A percentile compares a stretch with the other conserved stretches of the same genome.
Evolutionary conservation across 176 grass and related monocot species (phyloP).

Genomic region (Alopecurus myosuroides): DNA sequence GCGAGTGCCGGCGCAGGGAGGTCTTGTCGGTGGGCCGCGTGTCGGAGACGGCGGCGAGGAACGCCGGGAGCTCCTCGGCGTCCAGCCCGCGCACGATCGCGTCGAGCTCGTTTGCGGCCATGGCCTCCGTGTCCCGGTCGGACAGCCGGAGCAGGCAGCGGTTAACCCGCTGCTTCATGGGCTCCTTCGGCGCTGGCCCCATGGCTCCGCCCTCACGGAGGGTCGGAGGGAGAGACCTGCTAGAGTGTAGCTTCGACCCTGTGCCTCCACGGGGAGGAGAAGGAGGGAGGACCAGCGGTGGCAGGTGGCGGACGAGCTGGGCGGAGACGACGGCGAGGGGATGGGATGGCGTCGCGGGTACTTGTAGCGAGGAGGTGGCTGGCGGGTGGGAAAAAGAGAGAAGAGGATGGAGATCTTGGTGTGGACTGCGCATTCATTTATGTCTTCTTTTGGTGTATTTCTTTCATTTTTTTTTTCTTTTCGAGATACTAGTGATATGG

Average conservation of each 20-base stretch:
- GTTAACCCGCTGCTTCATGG: conserved; percentile 87
- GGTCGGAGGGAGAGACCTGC: neutral
- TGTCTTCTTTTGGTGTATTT: neutral
- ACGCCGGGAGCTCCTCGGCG: conserved; percentile 45
- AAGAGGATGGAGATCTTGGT: conserved; percentile 13
- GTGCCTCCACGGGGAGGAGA: neutral
- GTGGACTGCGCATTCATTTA: conserved; percentile 38
- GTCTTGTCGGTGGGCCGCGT: conserved; percentile 68
- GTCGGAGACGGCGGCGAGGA: conserved; percentile 81
- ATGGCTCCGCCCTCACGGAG: conserved; percentile 27
- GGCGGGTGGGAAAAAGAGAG: conserved; percentile 23
- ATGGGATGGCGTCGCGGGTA: conserved; percentile 23
- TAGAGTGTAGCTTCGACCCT: neutral
- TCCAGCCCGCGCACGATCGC: conserved; percentile 63
- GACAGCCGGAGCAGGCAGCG: conserved; percentile 69
- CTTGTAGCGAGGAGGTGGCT: conserved; percentile 38
- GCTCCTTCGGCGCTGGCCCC: conserved; percentile 34
- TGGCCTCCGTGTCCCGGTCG: conserved; percentile 95
- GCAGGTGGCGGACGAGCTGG: neutral
- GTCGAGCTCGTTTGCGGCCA: conserved; percentile 84
- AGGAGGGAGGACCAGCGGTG: neutral
- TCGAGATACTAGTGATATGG: conserved; percentile 9
- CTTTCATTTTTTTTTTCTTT: neutral
- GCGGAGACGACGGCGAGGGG: neutral
- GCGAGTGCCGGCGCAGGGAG: conserved; percentile 82